Conservation (phyloP, 2,329 filamentous ascomycete species). For the Epichloe uncinata region DNA sequence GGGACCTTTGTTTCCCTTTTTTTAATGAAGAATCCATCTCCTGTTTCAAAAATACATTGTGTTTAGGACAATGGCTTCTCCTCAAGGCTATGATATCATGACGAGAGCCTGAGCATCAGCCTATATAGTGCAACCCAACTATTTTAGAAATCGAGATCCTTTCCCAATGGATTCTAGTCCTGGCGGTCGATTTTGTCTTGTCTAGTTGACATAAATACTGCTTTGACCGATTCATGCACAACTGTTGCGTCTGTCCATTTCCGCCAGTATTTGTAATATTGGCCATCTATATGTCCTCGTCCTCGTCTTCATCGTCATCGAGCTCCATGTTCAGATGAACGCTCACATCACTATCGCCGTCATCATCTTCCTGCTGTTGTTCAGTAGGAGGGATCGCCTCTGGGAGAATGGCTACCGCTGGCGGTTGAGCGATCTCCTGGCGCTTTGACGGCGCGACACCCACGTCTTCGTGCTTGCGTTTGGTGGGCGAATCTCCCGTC, state of each 20-base stretch:
- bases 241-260: background rate
- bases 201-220: too few relatives aligned
- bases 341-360: slow-evolving; percentile 35
- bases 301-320: slow-evolving; percentile 36
- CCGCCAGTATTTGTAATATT: background rate
- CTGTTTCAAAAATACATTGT: too few relatives aligned
- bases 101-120: background rate
- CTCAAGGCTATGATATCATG: background rate
- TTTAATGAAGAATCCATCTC: too few relatives aligned
- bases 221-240: too few relatives aligned
- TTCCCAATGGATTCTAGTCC: background rate
- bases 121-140: background rate
- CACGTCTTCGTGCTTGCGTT: slow-evolving; percentile 26
- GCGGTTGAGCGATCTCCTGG: slow-evolving; percentile 23
- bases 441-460: slow-evolving; percentile 25
- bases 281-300: slow-evolving; percentile 14
- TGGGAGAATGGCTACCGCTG: slow-evolving; percentile 2
- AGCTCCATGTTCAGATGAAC: slow-evolving; percentile 47
- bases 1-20: too few relatives aligned
- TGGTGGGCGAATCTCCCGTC: slow-evolving; percentile 18
- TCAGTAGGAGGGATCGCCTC: slow-evolving; percentile 11
- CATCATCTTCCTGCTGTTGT: slow-evolving; percentile 23
- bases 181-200: too few relatives aligned
- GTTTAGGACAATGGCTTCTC: background rate
- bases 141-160: background rate